These are phyloP conservation scores for Zygotorulaspora sp. DNA, from an alignment of 805 yeast species.

Conservation along the genomic window DNA sequence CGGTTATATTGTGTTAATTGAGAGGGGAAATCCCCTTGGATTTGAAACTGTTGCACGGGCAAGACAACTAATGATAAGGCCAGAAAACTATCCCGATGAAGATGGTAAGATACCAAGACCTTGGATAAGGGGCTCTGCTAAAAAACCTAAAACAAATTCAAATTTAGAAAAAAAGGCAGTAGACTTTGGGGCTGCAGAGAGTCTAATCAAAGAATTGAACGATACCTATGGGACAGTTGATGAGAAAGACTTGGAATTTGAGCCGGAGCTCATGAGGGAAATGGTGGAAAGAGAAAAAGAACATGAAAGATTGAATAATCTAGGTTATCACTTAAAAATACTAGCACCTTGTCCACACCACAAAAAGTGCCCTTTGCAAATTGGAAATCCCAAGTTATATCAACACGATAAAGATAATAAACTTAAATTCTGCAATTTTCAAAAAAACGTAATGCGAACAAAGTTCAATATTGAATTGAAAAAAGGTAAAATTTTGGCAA, in stretches of 20 bases:
- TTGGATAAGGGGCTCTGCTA: constrained; percentile 48
- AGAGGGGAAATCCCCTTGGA: constrained; percentile 86
- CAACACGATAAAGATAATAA: constrained; percentile 51
- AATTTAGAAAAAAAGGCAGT: constrained; percentile 1
- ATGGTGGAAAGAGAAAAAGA: constrained; percentile 14
- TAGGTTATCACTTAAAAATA: constrained; percentile 54
- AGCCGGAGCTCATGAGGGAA: constrained; percentile 36
- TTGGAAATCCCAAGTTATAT: constrained; percentile 65
- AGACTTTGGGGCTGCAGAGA: constrained; percentile 4
- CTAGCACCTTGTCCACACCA: constrained; percentile 93
- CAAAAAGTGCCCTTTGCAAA: constrained; percentile 78
- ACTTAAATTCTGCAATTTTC: constrained; percentile 71
- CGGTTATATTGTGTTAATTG: constrained; percentile 75
- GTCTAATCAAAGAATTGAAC: constrained; percentile 12
- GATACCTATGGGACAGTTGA: constrained; percentile 40
- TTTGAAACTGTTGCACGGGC: constrained; percentile 88
- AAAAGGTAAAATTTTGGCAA: constrained; percentile 69
- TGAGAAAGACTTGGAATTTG: constrained; percentile 45
- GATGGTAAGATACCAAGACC: constrained; percentile 66
- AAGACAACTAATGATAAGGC: constrained; percentile 83
- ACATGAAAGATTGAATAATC: constrained; percentile 17
- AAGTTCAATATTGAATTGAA: constrained; percentile 76
- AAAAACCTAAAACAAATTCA: constrained; percentile 22
- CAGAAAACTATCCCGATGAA: constrained; percentile 57
- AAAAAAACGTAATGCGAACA: constrained; percentile 71